Base-by-base conservation (phyloP, 495 filamentous ascomycete species). In the Hypoxylon intermedium region DNA sequence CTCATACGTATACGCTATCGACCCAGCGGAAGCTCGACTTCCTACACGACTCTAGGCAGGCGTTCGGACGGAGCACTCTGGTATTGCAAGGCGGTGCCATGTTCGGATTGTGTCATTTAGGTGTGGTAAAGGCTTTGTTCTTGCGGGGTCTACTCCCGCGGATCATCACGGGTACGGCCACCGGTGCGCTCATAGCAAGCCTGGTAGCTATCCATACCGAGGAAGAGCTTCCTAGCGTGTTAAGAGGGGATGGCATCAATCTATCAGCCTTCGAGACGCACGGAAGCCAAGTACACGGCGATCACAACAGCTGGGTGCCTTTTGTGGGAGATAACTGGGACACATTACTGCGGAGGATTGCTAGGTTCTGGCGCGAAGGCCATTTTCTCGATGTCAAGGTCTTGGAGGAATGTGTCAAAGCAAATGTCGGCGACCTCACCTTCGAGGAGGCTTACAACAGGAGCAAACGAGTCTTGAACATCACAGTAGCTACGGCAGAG, bases 381-480 rank as follows among this genome's bases (percentile, higher is more conserved):
- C 87, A 95, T 67, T 89, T 97, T 61, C 79, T 96, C 34, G 91
- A 97, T 72, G 84, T 88, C 2, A 84, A 82, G 43, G 84, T 95
- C 16, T 74, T 98, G 38, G 92, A 96, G 68, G 85, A 93, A 47
- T 94, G 91, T 66, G 89, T 97, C 1, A 81, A 88, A 21, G 84
- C 86, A 9, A 96, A 97, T 65, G 85, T 97, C 3, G 93, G 91
- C 6, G 89, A 96, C 63, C 68, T 97, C 16, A 98, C 93, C 0
- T 98, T 98, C 63, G 91, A 97, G 75, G 93, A 97, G 72, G 93
- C 93, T 1, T 97, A 93, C 69, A 81, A 86, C 28, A 82, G 85
- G 42, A 97, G 92, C 9, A 94, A 93, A 67, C 80, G 91, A 24
- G 87, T 97, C 18, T 79, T 98, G 57, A 97, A 97, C 69, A 97